A percentile compares a stretch with the other conserved stretches of the same genome.
phyloP scores from a whole-genome alignment of 805 yeast species.

The Suhomyces pyralidae region DNA sequence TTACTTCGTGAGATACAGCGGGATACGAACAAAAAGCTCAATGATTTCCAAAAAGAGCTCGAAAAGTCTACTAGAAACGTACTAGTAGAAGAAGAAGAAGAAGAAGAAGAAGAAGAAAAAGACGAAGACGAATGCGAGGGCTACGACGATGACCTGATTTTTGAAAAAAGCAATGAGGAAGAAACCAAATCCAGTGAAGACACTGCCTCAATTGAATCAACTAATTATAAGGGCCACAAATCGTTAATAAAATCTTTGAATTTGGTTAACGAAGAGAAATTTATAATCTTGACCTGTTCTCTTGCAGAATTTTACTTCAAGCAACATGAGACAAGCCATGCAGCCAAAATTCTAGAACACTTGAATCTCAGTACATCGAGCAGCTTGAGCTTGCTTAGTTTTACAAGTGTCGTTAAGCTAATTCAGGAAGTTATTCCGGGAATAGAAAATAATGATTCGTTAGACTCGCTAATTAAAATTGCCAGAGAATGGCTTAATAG shows the following conservation, averaged over 20 bases:
- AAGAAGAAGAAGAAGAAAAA: constrained; percentile 18
- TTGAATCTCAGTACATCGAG: constrained; percentile 16
- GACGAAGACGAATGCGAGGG: constrained; percentile 20
- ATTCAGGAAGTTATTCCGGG: constrained; percentile 16
- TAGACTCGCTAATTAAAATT: constrained; percentile 27
- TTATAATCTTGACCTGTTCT: constrained; percentile 27
- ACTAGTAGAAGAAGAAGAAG: constrained; percentile 14
- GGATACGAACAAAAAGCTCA: constrained; percentile 18
- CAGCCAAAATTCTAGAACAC: constrained; percentile 21
- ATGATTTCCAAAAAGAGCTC: constrained; percentile 13
- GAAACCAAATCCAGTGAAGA: not conserved
- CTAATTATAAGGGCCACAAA: constrained; percentile 10
- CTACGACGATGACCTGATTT: not conserved
- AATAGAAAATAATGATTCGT: constrained; percentile 19
- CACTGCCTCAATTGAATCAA: not conserved
- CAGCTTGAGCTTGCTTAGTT: constrained; percentile 28
- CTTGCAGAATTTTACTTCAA: constrained; percentile 21
- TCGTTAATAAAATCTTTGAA: constrained; percentile 29
- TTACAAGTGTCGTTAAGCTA: constrained; percentile 29
- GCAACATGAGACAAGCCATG: constrained; percentile 16
- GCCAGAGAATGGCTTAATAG: constrained; percentile 31
- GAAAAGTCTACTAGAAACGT: constrained; percentile 19
- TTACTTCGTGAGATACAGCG: constrained; percentile 15
- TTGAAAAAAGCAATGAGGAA: constrained; percentile 2
- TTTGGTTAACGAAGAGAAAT: constrained; percentile 33